phyloP scores from a whole-genome alignment of 2,329 filamentous ascomycete genomes.

The Rhexocercosporidium sp. region DNA sequence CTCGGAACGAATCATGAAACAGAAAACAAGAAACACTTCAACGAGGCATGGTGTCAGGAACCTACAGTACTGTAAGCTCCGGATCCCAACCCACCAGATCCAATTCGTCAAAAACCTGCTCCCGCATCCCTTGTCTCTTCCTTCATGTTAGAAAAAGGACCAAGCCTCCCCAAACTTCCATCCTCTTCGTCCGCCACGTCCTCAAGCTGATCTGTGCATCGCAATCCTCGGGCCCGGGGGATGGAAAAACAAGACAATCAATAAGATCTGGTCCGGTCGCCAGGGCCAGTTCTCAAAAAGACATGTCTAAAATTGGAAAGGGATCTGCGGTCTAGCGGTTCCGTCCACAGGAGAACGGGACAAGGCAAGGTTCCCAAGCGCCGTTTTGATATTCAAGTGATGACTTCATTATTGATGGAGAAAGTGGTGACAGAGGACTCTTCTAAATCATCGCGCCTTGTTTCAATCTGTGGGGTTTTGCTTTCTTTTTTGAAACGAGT shows the following conservation, averaged over 20 bases:
- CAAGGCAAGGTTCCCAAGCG: not conserved
- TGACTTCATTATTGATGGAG: not conserved
- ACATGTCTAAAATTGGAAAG: constrained; percentile 1
- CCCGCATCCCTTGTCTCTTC: not conserved
- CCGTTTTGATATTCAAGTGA: not conserved
- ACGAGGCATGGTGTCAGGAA: not conserved
- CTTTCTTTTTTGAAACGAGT: no score
- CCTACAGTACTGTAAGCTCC: no score
- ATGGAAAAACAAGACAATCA: no score
- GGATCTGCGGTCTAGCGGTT: not conserved
- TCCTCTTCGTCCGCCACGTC: constrained; percentile 7
- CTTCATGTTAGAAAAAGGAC: not conserved
- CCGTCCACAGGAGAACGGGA: not conserved
- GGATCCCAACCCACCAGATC: not conserved
- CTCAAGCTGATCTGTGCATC: constrained; percentile 6
- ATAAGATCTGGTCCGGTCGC: not conserved
- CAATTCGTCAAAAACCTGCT: not conserved
- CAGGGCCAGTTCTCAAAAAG: not conserved
- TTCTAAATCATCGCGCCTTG: not conserved
- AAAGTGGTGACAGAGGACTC: not conserved
- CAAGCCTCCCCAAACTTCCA: not conserved
- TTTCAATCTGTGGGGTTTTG: not conserved
- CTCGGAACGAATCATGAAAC: constrained; percentile 2
- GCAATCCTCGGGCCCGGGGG: not conserved
- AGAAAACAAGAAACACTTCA: not conserved